Percentiles rank a stretch among this genome's conserved stretches.
Evolutionary conservation across 495 filamentous ascomycete species (phyloP).

Genomic region (Polyplosphaeria fusca): DNA sequence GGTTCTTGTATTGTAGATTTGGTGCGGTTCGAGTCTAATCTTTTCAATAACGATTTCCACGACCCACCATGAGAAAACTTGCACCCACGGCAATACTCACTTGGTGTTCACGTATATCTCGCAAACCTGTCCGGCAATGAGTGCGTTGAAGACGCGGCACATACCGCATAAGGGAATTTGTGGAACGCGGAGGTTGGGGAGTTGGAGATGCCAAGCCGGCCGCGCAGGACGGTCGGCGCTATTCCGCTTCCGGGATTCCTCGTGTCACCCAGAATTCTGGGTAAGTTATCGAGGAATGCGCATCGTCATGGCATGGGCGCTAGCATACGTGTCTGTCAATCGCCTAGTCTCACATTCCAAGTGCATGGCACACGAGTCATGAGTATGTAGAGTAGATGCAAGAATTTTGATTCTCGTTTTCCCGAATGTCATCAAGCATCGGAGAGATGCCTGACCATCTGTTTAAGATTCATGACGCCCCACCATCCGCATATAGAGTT

Average conservation of each 20-base stretch:
- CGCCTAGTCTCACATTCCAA: too few relatives aligned
- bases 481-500: slow-evolving; percentile 28
- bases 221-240: too few relatives aligned
- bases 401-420: slow-evolving; percentile 9
- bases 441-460: slow-evolving; percentile 16
- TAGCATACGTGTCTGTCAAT: too few relatives aligned
- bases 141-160: neutral
- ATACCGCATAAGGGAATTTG: neutral
- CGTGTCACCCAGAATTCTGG: too few relatives aligned
- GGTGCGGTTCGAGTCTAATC: neutral
- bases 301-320: too few relatives aligned
- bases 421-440: slow-evolving; percentile 14
- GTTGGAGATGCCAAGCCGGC: too few relatives aligned
- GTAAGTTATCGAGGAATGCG: too few relatives aligned
- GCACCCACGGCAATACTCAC: neutral
- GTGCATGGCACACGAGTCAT: too few relatives aligned
- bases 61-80: neutral
- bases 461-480: slow-evolving; percentile 29
- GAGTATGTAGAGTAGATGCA: too few relatives aligned
- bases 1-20: neutral
- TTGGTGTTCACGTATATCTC: neutral
- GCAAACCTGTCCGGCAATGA: neutral
- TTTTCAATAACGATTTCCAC: neutral
- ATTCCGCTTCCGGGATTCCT: too few relatives aligned
- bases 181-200: too few relatives aligned